Conservation (phyloP, 805 yeast genomes). For the Lipomyces orientalis region DNA sequence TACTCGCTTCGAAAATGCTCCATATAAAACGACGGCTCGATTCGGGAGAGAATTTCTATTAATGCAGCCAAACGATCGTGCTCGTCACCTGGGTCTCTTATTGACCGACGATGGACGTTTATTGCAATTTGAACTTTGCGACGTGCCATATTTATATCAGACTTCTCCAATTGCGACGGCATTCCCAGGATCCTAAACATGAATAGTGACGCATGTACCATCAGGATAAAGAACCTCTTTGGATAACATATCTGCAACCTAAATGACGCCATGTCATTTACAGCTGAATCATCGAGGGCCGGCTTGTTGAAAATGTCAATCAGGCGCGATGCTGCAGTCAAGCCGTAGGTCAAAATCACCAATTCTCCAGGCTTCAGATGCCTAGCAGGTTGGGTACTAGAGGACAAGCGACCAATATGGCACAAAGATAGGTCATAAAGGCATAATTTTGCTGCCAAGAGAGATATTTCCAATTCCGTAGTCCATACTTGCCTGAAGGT, state of each 20-base stretch:
- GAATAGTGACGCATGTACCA: background rate
- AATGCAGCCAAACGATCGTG: background rate
- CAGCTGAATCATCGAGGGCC: background rate
- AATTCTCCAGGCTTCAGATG: conserved; percentile 4
- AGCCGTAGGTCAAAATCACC: conserved; percentile 1
- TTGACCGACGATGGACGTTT: conserved; percentile 1
- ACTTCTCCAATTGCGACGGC: conserved; percentile 3
- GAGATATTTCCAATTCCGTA: conserved; percentile 10
- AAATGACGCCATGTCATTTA: background rate
- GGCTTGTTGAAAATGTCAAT: conserved; percentile 2
- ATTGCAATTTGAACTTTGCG: conserved; percentile 8
- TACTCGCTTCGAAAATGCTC: conserved; percentile 8
- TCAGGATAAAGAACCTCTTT: background rate
- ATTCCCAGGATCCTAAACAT: background rate
- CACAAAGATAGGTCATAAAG: background rate
- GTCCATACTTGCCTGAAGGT: conserved; percentile 1
- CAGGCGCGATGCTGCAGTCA: conserved; percentile 1
- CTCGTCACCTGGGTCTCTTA: conserved; percentile 5
- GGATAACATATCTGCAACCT: conserved; percentile 7
- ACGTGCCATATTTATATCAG: conserved; percentile 1
- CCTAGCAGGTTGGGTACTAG: background rate
- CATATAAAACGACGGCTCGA: conserved; percentile 7
- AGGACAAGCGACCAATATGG: conserved; percentile 5
- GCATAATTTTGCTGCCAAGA: background rate
- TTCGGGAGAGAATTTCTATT: conserved; percentile 8